Evolutionary conservation across 2,329 filamentous ascomycete genomes (phyloP).

Genomic region (Phialophora expanda): DNA sequence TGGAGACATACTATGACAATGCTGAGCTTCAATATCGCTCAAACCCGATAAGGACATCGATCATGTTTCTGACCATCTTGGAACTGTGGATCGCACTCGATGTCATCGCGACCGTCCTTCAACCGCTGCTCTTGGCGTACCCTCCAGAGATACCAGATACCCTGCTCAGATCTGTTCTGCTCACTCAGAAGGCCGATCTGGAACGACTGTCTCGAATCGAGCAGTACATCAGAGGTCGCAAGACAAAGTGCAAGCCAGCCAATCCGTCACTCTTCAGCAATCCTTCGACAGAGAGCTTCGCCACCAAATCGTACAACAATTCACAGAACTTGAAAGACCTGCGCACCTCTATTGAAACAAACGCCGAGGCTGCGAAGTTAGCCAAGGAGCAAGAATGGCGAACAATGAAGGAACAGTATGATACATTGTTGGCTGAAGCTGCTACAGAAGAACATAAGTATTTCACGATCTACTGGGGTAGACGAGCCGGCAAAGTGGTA

Average conservation of each 20-base stretch:
- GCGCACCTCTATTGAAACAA: constrained; percentile 46
- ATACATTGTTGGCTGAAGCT: neutral
- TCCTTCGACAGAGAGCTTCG: constrained; percentile 49
- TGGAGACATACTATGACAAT: constrained; percentile 45
- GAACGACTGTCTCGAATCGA: constrained; percentile 55
- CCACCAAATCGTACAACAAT: constrained; percentile 56
- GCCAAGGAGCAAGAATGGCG: constrained; percentile 47
- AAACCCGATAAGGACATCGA: constrained; percentile 55
- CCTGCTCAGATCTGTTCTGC: constrained; percentile 53
- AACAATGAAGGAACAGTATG: constrained; percentile 41
- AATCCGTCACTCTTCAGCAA: constrained; percentile 48
- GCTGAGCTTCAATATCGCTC: constrained; percentile 45
- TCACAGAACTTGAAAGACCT: constrained; percentile 51
- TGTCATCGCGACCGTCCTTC: constrained; percentile 47
- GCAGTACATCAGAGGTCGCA: constrained; percentile 51
- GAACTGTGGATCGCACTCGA: constrained; percentile 67
- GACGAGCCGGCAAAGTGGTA: constrained; percentile 1
- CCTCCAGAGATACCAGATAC: constrained; percentile 50
- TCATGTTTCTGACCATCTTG: constrained; percentile 61
- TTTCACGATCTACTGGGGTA: neutral
- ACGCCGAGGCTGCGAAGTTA: constrained; percentile 43
- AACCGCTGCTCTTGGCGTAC: constrained; percentile 56
- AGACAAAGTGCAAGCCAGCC: constrained; percentile 22
- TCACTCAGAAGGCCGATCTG: constrained; percentile 55
- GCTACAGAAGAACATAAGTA: constrained; percentile 12